Evolutionary conservation across 1,284 basidiomycete genomes (phyloP).

Genomic region (Microbotryum silenes-acaulis): DNA sequence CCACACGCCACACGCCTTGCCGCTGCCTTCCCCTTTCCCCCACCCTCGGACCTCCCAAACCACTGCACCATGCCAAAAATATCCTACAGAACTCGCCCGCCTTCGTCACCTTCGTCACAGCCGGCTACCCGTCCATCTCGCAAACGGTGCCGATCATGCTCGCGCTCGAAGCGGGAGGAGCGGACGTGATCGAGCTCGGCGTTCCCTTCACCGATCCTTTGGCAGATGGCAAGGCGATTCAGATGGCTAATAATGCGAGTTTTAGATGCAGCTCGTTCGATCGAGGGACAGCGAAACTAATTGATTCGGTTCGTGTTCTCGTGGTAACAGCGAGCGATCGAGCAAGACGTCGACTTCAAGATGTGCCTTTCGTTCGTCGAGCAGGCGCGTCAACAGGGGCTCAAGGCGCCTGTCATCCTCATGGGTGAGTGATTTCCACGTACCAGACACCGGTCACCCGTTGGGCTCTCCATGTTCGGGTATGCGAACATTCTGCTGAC

Average conservation of each 20-base stretch:
- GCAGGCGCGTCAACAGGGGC: conserved; percentile 70
- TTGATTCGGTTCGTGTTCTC: not conserved
- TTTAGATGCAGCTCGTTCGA: not conserved
- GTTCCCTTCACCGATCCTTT: conserved; percentile 95
- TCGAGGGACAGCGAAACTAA: not conserved
- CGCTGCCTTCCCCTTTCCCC: too few species aligned
- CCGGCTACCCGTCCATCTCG: conserved; percentile 69
- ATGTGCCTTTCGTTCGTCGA: conserved; percentile 67
- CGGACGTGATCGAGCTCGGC: conserved; percentile 92
- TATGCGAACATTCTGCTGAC: conserved; percentile 11
- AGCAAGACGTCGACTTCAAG: conserved; percentile 67
- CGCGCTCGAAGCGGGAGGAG: conserved; percentile 83
- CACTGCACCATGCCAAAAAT: too few species aligned
- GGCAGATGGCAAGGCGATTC: conserved; percentile 80
- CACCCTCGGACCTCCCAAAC: too few species aligned
- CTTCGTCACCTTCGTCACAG: conserved; percentile 70
- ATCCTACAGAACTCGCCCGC: conserved; percentile 32
- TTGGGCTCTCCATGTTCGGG: not conserved
- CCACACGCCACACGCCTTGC: too few species aligned
- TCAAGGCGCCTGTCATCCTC: conserved; percentile 77
- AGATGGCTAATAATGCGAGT: conserved; percentile 79
- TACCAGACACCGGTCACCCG: too few species aligned
- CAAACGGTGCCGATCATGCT: conserved; percentile 83
- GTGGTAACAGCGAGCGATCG: conserved; percentile 62
- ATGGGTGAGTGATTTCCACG: conserved; percentile 92